Evolutionary conservation across 1,284 basidiomycete species (phyloP).

Genomic region (Rhodotorula sp.): DNA sequence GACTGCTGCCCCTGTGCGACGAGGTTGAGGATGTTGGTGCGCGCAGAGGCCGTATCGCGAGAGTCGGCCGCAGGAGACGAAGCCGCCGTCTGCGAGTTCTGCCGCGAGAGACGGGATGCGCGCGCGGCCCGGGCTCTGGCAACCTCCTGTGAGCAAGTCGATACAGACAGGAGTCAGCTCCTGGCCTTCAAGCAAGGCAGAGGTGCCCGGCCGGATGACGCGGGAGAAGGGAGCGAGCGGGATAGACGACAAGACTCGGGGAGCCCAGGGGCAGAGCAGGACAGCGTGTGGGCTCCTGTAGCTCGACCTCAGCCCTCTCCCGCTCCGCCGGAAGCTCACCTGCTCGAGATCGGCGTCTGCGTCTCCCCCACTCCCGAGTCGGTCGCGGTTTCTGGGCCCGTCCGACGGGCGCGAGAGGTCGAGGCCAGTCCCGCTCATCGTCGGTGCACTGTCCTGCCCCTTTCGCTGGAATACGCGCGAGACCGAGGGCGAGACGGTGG

Average conservation of each 20-base stretch:
- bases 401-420: conserved; percentile 10
- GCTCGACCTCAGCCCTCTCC: too few species aligned
- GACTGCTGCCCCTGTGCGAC: conserved; percentile 6
- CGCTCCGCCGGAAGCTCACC: too few species aligned
- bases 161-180: too few species aligned
- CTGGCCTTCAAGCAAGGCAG: too few species aligned
- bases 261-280: too few species aligned
- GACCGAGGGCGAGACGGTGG: conserved; percentile 20
- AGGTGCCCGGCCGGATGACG: too few species aligned
- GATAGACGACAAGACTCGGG: too few species aligned
- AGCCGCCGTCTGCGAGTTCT: not conserved
- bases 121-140: too few species aligned
- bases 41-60: conserved; percentile 31
- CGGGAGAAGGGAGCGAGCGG: too few species aligned
- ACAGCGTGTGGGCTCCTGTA: too few species aligned
- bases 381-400: not conserved
- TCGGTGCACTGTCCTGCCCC: not conserved
- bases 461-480: conserved; percentile 17
- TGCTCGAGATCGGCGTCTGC: not conserved
- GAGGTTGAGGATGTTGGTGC: conserved; percentile 36
- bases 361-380: not conserved
- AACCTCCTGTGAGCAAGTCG: too few species aligned
- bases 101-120: not conserved
- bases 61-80: conserved; percentile 5
- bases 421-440: conserved; percentile 10